Evolutionary conservation across 768 basidiomycete species (phyloP).

Genomic region (Russula lepida): DNA sequence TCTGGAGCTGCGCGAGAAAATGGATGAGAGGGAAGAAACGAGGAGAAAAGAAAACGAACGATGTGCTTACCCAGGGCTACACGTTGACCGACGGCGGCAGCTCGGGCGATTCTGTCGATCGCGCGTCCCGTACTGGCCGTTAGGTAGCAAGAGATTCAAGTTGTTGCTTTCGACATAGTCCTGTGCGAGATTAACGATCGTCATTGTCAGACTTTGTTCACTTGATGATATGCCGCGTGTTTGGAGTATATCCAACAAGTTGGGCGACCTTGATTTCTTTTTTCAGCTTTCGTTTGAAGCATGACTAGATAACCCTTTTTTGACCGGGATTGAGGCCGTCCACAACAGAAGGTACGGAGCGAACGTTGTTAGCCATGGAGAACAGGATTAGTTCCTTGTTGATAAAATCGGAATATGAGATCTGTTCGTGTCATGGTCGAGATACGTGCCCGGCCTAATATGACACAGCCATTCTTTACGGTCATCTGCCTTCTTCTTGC

Average conservation of each 20-base stretch:
- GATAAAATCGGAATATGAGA: slow-evolving; percentile 90
- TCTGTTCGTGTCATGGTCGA: slow-evolving; percentile 82
- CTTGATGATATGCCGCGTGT: slow-evolving; percentile 97
- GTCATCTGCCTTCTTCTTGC: slow-evolving; percentile 98
- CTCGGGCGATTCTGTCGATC: slow-evolving; percentile 30
- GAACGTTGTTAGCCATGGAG: slow-evolving; percentile 98
- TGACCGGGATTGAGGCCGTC: slow-evolving; percentile 98
- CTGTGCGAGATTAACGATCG: slow-evolving; percentile 92
- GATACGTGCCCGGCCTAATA: slow-evolving; percentile 91
- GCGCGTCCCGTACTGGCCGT: slow-evolving; percentile 95
- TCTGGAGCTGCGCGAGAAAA: slow-evolving; percentile 36
- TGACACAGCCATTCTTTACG: slow-evolving; percentile 97
- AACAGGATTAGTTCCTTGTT: slow-evolving; percentile 96
- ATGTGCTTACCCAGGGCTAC: slow-evolving; percentile 18
- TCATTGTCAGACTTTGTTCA: slow-evolving; percentile 75
- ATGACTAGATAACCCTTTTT: slow-evolving; percentile 91
- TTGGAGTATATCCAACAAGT: slow-evolving; percentile 89
- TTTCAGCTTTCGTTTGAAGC: slow-evolving; percentile 91
- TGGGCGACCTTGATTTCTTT: slow-evolving; percentile 92
- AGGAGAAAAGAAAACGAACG: neutral
- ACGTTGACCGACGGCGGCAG: slow-evolving; percentile 17
- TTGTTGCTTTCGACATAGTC: slow-evolving; percentile 95
- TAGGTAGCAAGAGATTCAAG: slow-evolving; percentile 76
- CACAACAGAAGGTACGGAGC: slow-evolving; percentile 89
- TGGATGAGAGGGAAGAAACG: neutral